phyloP scores from a whole-genome alignment of 768 basidiomycete species.

The Mycena filopes region DNA sequence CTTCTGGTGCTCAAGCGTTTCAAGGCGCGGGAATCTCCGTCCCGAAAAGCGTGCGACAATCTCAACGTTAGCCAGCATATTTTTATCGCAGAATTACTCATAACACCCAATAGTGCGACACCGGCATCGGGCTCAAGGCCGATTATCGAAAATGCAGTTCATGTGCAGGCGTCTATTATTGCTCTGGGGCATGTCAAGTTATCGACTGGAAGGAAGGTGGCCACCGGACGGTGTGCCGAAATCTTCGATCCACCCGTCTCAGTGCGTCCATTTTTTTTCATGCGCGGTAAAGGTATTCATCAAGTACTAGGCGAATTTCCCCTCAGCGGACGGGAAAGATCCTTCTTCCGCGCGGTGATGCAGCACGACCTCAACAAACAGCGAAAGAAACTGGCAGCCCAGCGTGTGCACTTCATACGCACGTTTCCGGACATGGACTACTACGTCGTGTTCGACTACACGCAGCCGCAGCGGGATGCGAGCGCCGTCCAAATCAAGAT shows the following conservation, averaged over 20 bases:
- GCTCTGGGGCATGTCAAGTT: neutral
- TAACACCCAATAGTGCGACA: neutral
- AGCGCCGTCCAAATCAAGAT: neutral
- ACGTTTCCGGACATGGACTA: neutral
- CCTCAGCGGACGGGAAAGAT: neutral
- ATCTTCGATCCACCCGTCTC: neutral
- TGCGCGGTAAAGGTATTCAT: neutral
- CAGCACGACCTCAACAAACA: neutral
- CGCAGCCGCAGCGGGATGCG: no score
- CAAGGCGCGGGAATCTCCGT: neutral
- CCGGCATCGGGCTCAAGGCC: neutral
- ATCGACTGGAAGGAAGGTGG: slow-evolving; percentile 6
- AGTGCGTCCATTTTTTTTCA: neutral
- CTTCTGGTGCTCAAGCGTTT: neutral
- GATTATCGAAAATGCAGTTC: neutral
- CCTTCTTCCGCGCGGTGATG: neutral
- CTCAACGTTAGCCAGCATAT: neutral
- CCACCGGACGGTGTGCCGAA: neutral
- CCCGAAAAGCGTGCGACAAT: slow-evolving; percentile 11
- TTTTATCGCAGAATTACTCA: neutral
- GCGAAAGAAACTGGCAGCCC: neutral
- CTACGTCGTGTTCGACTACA: neutral
- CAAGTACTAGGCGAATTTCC: neutral
- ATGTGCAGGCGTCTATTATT: slow-evolving; percentile 1
- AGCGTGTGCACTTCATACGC: no score